These are phyloP conservation scores for Boletus patriciae DNA, from an alignment of 768 basidiomycete species.

Conservation along the genomic window DNA sequence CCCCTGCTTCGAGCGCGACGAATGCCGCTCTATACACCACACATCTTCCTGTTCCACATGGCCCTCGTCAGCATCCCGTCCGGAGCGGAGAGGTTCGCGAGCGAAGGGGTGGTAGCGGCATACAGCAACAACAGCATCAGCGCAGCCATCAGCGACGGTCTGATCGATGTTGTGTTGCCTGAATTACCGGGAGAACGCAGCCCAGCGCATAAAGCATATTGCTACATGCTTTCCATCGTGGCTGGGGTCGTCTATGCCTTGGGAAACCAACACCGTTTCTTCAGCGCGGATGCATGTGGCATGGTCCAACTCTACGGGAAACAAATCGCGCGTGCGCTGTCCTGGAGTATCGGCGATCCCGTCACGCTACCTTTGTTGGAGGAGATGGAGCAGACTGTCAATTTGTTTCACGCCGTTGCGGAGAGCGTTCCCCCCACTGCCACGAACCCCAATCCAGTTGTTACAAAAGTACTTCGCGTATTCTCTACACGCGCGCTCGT, in stretches of 20 bases:
- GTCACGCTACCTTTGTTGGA: constrained; percentile 77
- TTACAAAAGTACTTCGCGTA: constrained; percentile 63
- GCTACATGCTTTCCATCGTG: constrained; percentile 78
- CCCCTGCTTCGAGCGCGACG: constrained; percentile 60
- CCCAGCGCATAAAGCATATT: constrained; percentile 80
- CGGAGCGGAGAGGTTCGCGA: constrained; percentile 83
- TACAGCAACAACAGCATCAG: constrained; percentile 84
- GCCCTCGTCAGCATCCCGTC: constrained; percentile 72
- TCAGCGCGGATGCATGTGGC: constrained; percentile 82
- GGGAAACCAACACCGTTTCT: constrained; percentile 68
- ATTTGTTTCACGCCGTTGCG: constrained; percentile 75
- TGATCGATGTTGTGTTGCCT: constrained; percentile 63
- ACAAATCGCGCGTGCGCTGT: constrained; percentile 73
- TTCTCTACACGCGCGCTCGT: constrained; percentile 69
- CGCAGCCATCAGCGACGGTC: constrained; percentile 69
- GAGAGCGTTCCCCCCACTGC: constrained; percentile 36
- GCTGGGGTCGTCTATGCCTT: constrained; percentile 66
- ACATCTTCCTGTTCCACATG: constrained; percentile 85
- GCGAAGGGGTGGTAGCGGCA: constrained; percentile 76
- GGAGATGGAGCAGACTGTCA: constrained; percentile 79
- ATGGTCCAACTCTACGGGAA: constrained; percentile 83
- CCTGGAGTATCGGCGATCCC: constrained; percentile 79
- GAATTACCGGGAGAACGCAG: constrained; percentile 75
- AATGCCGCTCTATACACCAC: constrained; percentile 69
- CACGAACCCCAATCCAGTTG: constrained; percentile 39